Percentiles rank a stretch among this genome's conserved stretches.
Evolutionary conservation across 352 stramenopile genomes (phyloP).

Genomic region (Phytophthora fragariae): DNA sequence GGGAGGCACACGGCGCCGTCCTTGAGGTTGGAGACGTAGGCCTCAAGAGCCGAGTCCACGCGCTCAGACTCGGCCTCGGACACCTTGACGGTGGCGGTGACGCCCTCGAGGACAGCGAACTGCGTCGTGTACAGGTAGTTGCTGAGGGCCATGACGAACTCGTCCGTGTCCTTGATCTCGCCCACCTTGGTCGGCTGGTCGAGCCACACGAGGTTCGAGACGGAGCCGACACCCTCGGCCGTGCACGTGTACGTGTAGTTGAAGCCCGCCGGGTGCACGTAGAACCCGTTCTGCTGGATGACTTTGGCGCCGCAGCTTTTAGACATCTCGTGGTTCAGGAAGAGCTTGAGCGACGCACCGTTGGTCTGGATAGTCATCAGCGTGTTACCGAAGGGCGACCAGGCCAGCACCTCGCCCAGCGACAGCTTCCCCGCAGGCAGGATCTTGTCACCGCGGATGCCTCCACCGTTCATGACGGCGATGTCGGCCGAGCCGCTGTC

Average conservation of each 20-base stretch:
- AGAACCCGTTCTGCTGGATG: slow-evolving; percentile 68
- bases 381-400: slow-evolving; percentile 77
- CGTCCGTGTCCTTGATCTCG: slow-evolving; percentile 59
- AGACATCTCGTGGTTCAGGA: slow-evolving; percentile 58
- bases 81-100: slow-evolving; percentile 49
- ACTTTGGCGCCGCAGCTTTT: slow-evolving; percentile 54
- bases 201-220: slow-evolving; percentile 68
- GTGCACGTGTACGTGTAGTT: slow-evolving; percentile 80
- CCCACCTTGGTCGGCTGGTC: slow-evolving; percentile 60
- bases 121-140: slow-evolving; percentile 70
- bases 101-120: slow-evolving; percentile 47
- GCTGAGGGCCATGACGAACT: slow-evolving; percentile 62
- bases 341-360: slow-evolving; percentile 67
- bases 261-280: slow-evolving; percentile 69
- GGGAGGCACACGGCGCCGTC: slow-evolving; percentile 31
- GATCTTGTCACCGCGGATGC: slow-evolving; percentile 72
- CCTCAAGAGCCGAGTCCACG: slow-evolving; percentile 55
- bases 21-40: slow-evolving; percentile 42
- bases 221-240: slow-evolving; percentile 30
- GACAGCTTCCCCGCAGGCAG: slow-evolving; percentile 57
- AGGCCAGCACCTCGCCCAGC: slow-evolving; percentile 64
- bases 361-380: slow-evolving; percentile 68
- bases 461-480: slow-evolving; percentile 69
- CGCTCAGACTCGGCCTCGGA: slow-evolving; percentile 57
- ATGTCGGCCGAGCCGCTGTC: slow-evolving; percentile 57